Evolutionary conservation across 805 yeast species (phyloP).

Genomic region (Candida methanosorbosa): DNA sequence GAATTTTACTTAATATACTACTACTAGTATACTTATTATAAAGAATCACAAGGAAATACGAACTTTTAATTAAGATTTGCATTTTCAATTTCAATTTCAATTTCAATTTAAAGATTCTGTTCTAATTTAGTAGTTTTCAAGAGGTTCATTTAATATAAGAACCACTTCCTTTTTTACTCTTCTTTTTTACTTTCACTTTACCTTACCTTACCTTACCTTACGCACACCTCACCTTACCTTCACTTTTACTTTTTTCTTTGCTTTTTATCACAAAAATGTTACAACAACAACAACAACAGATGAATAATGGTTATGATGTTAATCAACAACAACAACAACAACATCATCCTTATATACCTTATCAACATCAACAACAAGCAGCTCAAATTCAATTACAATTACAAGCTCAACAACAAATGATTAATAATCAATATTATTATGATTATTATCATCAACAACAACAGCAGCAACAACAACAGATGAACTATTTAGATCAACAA

Average conservation of each 20-base stretch:
- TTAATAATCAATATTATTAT: not conserved
- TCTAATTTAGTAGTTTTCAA: too few species aligned
- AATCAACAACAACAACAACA: not conserved
- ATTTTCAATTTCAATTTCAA: too few species aligned
- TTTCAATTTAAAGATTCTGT: too few species aligned
- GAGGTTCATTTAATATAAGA: not conserved
- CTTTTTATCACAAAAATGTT: not conserved
- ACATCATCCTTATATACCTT: not conserved
- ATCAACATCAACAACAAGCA: not conserved
- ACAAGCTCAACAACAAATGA: not conserved
- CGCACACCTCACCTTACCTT: not conserved
- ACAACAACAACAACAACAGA: not conserved
- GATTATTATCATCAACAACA: conserved; percentile 1
- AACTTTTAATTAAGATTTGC: too few species aligned
- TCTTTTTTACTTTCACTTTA: not conserved
- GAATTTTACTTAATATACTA: too few species aligned
- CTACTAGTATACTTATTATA: too few species aligned
- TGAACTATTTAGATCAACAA: too few species aligned
- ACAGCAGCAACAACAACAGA: conserved; percentile 10
- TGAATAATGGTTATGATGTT: not conserved
- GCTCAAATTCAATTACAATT: not conserved
- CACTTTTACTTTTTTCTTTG: not conserved
- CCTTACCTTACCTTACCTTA: not conserved
- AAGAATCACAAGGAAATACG: too few species aligned
- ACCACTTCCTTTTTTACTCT: not conserved